phyloP scores from a whole-genome alignment of 345 rosid genomes.

The Arabidopsis arenosa region DNA sequence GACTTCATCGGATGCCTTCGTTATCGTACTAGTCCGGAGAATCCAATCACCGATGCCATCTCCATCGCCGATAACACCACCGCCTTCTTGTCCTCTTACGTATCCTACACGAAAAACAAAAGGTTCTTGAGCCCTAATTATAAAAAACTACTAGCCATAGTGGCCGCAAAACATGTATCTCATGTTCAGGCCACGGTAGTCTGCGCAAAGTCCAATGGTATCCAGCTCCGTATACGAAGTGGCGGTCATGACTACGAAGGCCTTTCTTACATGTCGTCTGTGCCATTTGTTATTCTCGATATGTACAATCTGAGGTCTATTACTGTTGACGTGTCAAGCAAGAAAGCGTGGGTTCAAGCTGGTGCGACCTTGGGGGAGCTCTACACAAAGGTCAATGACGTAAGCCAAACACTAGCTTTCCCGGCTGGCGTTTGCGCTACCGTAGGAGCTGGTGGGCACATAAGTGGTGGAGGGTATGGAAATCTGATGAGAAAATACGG shows the following conservation, averaged over 20 bases:
- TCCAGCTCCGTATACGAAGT: constrained; percentile 52
- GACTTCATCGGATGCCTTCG: constrained; percentile 11
- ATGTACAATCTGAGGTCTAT: constrained; percentile 57
- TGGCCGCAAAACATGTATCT: constrained; percentile 36
- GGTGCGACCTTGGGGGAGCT: constrained; percentile 65
- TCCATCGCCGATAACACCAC: constrained; percentile 3
- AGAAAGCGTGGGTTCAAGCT: constrained; percentile 57
- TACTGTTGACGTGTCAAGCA: constrained; percentile 38
- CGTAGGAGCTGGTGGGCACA: constrained; percentile 62
- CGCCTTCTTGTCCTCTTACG: constrained; percentile 7
- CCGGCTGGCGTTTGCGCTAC: constrained; percentile 60
- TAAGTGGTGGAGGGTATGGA: constrained; percentile 62
- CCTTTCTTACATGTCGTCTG: constrained; percentile 48
- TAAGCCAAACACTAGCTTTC: constrained; percentile 47
- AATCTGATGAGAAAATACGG: constrained; percentile 55
- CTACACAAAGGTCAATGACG: constrained; percentile 45
- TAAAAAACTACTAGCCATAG: constrained; percentile 26
- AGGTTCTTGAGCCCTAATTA: constrained; percentile 46
- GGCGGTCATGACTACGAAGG: constrained; percentile 63
- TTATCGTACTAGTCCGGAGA: background rate
- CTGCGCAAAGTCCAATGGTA: constrained; percentile 49
- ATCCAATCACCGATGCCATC: constrained; percentile 11
- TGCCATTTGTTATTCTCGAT: constrained; percentile 54
- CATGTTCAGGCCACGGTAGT: constrained; percentile 54
- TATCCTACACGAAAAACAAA: constrained; percentile 50